phyloP scores from a whole-genome alignment of 1,284 basidiomycete genomes.

The Naganishia sp. region DNA sequence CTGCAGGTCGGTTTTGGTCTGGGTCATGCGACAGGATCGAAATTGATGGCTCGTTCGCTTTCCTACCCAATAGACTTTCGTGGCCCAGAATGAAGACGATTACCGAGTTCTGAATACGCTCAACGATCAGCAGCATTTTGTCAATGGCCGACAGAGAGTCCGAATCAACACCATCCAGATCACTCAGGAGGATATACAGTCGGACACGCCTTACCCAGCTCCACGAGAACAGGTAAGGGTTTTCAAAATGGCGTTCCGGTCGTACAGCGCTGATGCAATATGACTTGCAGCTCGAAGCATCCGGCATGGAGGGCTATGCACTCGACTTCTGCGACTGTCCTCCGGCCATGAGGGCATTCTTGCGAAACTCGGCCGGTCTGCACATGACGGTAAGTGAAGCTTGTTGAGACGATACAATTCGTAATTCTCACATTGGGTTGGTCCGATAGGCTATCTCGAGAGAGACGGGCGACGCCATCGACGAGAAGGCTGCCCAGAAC shows the following conservation, averaged over 20 bases:
- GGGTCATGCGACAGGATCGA: neutral
- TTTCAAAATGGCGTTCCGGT: neutral
- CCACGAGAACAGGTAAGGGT: conserved; percentile 23
- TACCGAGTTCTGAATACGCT: conserved; percentile 68
- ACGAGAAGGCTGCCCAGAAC: conserved; percentile 14
- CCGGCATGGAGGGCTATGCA: conserved; percentile 81
- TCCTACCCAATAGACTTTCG: conserved; percentile 67
- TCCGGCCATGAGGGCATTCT: conserved; percentile 53
- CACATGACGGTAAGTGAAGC: conserved; percentile 65
- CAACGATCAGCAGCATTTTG: conserved; percentile 60
- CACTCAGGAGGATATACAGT: conserved; percentile 24
- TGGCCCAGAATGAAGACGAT: conserved; percentile 82
- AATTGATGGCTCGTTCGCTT: conserved; percentile 20
- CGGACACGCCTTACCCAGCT: conserved; percentile 12
- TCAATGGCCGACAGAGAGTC: conserved; percentile 17
- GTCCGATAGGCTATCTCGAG: conserved; percentile 45
- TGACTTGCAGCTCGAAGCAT: conserved; percentile 58
- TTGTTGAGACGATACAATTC: neutral
- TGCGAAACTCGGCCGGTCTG: conserved; percentile 64
- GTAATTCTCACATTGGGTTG: conserved; percentile 24
- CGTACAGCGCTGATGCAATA: neutral
- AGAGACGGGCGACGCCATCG: conserved; percentile 22
- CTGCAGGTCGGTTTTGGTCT: conserved; percentile 60
- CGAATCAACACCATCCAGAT: conserved; percentile 30
- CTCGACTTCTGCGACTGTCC: conserved; percentile 66